Conservation (phyloP, 2,329 filamentous ascomycete genomes). For the Aspergillus texensis region DNA sequence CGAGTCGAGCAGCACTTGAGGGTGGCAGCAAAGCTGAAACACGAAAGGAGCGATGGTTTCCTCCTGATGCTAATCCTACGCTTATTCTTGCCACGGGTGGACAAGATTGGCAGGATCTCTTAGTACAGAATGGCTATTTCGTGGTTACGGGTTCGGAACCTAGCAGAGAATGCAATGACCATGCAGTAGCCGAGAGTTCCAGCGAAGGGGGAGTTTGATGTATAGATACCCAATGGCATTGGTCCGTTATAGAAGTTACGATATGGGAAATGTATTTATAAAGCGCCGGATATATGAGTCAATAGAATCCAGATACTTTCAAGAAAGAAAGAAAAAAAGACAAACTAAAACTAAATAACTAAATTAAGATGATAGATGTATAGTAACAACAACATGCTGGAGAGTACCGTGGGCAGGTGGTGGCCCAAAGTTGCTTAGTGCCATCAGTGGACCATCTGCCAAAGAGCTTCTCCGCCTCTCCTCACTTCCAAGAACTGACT, state of each 20-base stretch:
- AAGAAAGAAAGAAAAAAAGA: background rate
- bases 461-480: slow-evolving; percentile 5
- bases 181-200: slow-evolving; percentile 20
- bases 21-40: slow-evolving; percentile 69
- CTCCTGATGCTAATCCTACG: slow-evolving; percentile 59
- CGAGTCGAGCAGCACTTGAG: slow-evolving; percentile 75
- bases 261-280: background rate
- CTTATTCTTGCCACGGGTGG: slow-evolving; percentile 68
- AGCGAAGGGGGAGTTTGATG: slow-evolving; percentile 21
- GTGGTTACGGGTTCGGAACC: slow-evolving; percentile 24
- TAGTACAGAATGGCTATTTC: slow-evolving; percentile 38
- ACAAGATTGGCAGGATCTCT: slow-evolving; percentile 43
- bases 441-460: background rate
- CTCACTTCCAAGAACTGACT: background rate
- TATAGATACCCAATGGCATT: slow-evolving; percentile 1
- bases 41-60: slow-evolving; percentile 73
- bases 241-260: background rate
- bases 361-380: background rate
- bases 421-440: slow-evolving; percentile 1
- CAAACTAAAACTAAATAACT: too few species aligned
- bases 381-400: background rate
- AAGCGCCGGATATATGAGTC: background rate
- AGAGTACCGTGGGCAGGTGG: background rate
- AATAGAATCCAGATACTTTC: background rate
- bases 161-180: slow-evolving; percentile 20